Conservation (phyloP, 805 yeast genomes). For the Torulaspora delbrueckii region DNA sequence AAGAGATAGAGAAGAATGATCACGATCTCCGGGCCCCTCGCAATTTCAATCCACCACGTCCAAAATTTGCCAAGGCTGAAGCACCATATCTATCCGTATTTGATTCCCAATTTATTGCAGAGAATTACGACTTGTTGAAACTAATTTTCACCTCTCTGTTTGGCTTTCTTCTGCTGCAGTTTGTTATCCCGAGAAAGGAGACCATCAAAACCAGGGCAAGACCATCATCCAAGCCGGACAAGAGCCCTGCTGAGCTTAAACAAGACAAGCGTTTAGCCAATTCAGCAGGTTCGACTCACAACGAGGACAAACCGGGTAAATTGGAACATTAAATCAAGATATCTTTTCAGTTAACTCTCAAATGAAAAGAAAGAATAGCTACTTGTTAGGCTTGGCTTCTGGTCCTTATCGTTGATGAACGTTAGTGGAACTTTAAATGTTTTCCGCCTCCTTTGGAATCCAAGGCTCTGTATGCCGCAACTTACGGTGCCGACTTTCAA, state of each 20-base stretch:
- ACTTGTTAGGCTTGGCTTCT: too few species aligned
- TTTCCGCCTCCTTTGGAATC: slow-evolving; percentile 52
- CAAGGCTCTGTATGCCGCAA: slow-evolving; percentile 69
- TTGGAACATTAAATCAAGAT: neutral
- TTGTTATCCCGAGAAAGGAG: neutral
- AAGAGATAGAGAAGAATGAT: slow-evolving; percentile 54
- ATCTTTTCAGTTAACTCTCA: neutral
- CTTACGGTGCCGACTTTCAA: slow-evolving; percentile 51
- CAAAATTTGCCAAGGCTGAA: slow-evolving; percentile 23
- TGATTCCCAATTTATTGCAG: slow-evolving; percentile 23
- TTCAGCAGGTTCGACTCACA: neutral
- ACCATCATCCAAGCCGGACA: neutral
- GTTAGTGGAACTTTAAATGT: slow-evolving; percentile 74
- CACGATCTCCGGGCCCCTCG: slow-evolving; percentile 33
- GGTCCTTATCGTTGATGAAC: slow-evolving; percentile 40
- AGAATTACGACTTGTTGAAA: slow-evolving; percentile 20
- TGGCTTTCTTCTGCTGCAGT: slow-evolving; percentile 16
- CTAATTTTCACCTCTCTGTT: slow-evolving; percentile 18
- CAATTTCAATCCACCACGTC: slow-evolving; percentile 32
- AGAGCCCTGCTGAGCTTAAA: neutral
- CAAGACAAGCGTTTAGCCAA: neutral
- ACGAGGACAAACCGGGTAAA: neutral
- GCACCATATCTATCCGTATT: slow-evolving; percentile 19
- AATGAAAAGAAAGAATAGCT: too few species aligned
- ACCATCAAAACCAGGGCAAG: neutral